Base-by-base conservation (phyloP, 225 moss, liverwort and hornwort species). In the Pseudoscleropodium purum region DNA sequence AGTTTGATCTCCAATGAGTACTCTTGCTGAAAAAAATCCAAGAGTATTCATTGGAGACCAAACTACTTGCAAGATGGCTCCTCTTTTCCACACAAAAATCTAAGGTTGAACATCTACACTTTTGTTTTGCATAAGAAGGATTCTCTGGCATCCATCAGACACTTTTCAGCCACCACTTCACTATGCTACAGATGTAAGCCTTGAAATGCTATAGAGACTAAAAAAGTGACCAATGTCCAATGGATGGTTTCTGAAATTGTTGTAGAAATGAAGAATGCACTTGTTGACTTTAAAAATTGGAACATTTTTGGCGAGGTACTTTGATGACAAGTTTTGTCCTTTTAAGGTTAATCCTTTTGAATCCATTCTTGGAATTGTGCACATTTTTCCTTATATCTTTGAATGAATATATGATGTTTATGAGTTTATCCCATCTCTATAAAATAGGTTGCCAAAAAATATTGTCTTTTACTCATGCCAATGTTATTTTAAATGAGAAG, bases 141-240 rank as follows among this genome's bases (percentile, higher is more conserved):
- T 45, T 45, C 0, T 74, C 0, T 17, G 2, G n/a, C 19, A 69
- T n/a, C 12, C 13, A 29, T 17, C 2, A 0, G 27, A 43, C 5
- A 27, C 7, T 73, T 16, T 29, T 43, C 3, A 2, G 6, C 29
- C 29, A 74, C 43, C 3, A 1, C 17, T 0, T 16, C 16, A 3
- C 2, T 10, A 6, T 43, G 6, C 5, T 16, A 3, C 0, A 26
- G 3, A 26, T 5, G 13, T 72, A 0, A 67, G 14, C 25, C 41
- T 5, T 25, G 25, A 15, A 70, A 74, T 45, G 30, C 3, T 29
- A 1, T 10, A 30, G 1, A 18, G 10, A 18, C 11, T 11, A 2
- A 18, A 47, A 31, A 75, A 18, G 7, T 30, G 18, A 11, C 6
- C 2, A 18, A 30, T 30, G 18, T 6, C 6, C 2, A 18, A 30